Evolutionary conservation across 768 basidiomycete species (phyloP).

Genomic region (Filobasidium floriforme): DNA sequence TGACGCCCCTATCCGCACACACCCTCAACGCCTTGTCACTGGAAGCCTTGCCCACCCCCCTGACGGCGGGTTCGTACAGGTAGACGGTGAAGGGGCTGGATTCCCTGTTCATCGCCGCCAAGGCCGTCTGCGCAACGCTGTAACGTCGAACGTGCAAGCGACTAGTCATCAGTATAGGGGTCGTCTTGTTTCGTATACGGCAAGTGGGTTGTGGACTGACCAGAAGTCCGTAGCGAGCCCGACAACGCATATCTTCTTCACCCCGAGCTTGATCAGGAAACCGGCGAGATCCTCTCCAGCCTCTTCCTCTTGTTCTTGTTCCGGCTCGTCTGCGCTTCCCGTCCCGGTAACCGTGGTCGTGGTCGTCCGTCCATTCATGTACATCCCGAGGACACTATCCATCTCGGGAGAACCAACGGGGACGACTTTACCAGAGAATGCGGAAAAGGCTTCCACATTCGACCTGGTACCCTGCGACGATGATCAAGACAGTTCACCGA

Average conservation of each 20-base stretch:
- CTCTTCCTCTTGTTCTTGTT: neutral
- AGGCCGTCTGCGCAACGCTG: slow-evolving; percentile 15
- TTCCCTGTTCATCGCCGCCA: slow-evolving; percentile 19
- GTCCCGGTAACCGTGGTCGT: neutral
- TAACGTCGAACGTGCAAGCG: slow-evolving; percentile 3
- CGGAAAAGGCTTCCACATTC: slow-evolving; percentile 16
- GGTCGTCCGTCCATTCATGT: neutral
- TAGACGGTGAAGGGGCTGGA: slow-evolving; percentile 23
- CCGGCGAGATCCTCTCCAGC: slow-evolving; percentile 1
- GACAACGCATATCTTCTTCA: slow-evolving; percentile 25
- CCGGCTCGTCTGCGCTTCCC: neutral
- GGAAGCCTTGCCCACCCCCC: slow-evolving; percentile 25
- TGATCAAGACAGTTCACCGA: neutral
- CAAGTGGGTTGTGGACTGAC: slow-evolving; percentile 19
- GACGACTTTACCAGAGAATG: slow-evolving; percentile 12
- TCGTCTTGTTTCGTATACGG: slow-evolving; percentile 40
- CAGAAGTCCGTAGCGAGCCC: slow-evolving; percentile 9
- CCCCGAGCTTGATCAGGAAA: slow-evolving; percentile 18
- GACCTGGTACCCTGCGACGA: slow-evolving; percentile 47
- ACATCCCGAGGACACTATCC: neutral
- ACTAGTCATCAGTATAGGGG: neutral
- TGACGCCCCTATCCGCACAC: slow-evolving; percentile 2
- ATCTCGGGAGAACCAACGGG: neutral
- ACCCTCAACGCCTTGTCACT: slow-evolving; percentile 14
- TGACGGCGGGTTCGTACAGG: slow-evolving; percentile 25